Conservation (phyloP, 108 stramenopile genomes). For the Cylindrotheca closterium region DNA sequence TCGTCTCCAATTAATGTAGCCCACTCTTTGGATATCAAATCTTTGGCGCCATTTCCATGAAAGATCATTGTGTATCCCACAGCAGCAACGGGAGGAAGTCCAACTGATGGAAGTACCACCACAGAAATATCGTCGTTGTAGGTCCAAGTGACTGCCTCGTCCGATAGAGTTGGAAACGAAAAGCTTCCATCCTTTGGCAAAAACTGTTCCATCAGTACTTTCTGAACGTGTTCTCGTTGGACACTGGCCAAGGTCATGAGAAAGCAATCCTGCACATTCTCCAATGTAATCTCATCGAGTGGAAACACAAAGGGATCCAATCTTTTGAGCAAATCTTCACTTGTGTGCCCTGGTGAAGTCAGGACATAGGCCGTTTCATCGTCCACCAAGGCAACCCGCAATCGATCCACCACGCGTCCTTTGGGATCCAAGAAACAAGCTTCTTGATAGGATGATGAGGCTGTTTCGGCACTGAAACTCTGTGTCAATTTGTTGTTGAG, state of each 20-base stretch:
- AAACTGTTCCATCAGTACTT: constrained; percentile 9
- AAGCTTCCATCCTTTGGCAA: constrained; percentile 3
- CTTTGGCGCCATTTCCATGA: constrained; percentile 7
- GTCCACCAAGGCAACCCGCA: constrained; percentile 39
- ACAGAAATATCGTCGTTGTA: constrained; percentile 8
- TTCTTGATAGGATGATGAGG: constrained; percentile 20
- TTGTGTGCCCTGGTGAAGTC: constrained; percentile 80
- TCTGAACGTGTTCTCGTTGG: constrained; percentile 46
- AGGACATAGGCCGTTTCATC: constrained; percentile 49
- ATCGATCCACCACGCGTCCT: constrained; percentile 70
- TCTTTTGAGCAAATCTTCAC: constrained; percentile 41
- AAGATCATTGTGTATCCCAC: constrained; percentile 68
- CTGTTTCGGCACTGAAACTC: constrained; percentile 27
- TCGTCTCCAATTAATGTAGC: constrained; percentile 49
- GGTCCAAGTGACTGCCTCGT: constrained; percentile 16
- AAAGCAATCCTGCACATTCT: constrained; percentile 24
- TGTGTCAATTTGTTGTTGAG: constrained; percentile 71
- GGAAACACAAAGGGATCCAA: constrained; percentile 81
- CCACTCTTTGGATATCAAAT: constrained; percentile 46
- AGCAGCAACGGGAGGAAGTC: constrained; percentile 43
- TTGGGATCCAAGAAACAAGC: constrained; percentile 65
- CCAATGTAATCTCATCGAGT: constrained; percentile 64
- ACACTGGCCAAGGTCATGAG: constrained; percentile 61
- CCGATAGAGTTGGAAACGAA: constrained; percentile 11
- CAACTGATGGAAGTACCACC: constrained; percentile 37